Percentiles rank a stretch among this genome's conserved stretches.
phyloP scores from a whole-genome alignment of 306 rosid genomes.

The Benincasa hispida region DNA sequence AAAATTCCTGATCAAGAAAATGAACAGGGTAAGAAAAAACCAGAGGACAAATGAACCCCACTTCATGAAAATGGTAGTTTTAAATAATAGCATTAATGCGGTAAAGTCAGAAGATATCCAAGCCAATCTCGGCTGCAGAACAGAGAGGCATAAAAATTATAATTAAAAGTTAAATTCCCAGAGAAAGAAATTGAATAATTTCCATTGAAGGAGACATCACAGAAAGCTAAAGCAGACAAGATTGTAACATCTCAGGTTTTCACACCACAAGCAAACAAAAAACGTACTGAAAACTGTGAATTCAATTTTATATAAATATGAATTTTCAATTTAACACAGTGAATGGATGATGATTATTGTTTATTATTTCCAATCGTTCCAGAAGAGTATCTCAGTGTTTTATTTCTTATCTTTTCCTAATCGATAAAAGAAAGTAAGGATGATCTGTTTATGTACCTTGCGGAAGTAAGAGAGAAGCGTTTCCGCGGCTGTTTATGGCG shows the following conservation, averaged over 20 bases:
- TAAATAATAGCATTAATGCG: constrained; percentile 10
- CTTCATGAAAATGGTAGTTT: background rate
- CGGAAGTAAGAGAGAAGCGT: constrained; percentile 69
- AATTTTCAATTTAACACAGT: too few relatives aligned
- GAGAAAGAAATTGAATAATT: background rate
- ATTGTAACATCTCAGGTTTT: constrained; percentile 16
- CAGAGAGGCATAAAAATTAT: background rate
- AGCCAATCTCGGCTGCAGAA: constrained; percentile 11
- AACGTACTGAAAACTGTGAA: background rate
- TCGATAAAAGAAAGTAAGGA: background rate
- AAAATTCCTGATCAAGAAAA: constrained; percentile 15
- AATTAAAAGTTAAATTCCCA: background rate
- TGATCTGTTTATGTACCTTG: constrained; percentile 37
- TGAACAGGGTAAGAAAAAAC: background rate
- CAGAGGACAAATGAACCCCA: background rate
- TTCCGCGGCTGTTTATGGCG: constrained; percentile 51
- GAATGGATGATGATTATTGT: too few relatives aligned
- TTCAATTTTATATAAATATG: background rate
- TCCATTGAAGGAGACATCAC: constrained; percentile 16
- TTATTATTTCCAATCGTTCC: background rate
- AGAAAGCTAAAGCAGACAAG: constrained; percentile 23
- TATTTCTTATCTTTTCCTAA: too few relatives aligned
- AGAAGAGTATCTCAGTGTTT: background rate
- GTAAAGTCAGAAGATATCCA: constrained; percentile 11
- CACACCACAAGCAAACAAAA: constrained; percentile 22